Base-by-base conservation (phyloP, 495 filamentous ascomycete species). In the Chaetomium cochliodes region DNA sequence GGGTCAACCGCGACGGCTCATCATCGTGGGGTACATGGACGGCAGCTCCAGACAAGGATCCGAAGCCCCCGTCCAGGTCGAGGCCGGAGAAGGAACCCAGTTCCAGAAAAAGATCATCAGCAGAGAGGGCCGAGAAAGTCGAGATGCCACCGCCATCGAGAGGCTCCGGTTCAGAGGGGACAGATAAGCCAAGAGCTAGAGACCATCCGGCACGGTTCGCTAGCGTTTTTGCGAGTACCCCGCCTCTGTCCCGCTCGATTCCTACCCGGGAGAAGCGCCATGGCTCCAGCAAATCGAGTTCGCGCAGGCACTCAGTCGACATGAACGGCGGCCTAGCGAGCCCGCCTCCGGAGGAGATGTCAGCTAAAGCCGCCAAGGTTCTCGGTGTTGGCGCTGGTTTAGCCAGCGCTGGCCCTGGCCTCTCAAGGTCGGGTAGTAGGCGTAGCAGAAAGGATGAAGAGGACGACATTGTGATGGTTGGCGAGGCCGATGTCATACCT, bases 351-450 rank as follows among this genome's bases (percentile, higher is more conserved):
- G 77, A 82, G 41, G 77, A 77, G 18, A 81, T 84, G 73, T 76
- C 77, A 4, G 70, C 78, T 6, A 86, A 84, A 68, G 83, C 83
- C n/a, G 82, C 82, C 42, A 84, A 76, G 66, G 65, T 84, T 50
- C 72, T 84, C 13, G 83, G 82, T 30, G 73, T 84, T 25, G 75
- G 77, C 30, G 63, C 64, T 30, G 61, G 52, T 13, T 13, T 52
- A 13, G 63, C 39, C 39, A 63, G 58, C 18, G 62, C 62, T 11
- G 68, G 61, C 2, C 22, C 65, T 1, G 68, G 68, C 5, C 51
- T 67, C 25, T 65, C 72, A 69, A 78, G 70, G 44, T 70, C 74
- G 5, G 69, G 67, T 25, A 76, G 79, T 66, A 75, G 71, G 62
- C 78, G 78, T 37, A 78, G 78, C 64, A 75, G 68, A 61, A 75